A percentile compares a stretch with the other conserved stretches of the same genome.
Evolutionary conservation across 2,329 filamentous ascomycete species (phyloP).

Genomic region (Clonostachys byssicola): DNA sequence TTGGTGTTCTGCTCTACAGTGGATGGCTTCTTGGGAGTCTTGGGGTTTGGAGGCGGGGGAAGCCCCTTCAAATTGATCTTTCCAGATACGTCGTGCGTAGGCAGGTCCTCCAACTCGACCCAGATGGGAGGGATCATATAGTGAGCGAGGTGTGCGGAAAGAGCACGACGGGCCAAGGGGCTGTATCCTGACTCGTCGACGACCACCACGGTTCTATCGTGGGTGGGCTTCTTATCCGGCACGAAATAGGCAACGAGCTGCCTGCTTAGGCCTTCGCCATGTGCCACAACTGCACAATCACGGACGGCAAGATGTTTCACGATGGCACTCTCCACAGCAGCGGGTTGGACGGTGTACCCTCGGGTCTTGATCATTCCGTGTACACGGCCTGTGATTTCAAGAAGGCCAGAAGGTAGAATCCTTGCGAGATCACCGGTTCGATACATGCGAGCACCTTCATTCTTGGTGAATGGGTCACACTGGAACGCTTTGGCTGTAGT

Average conservation of each 20-base stretch:
- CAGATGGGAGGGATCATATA: constrained; percentile 82
- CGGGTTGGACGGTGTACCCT: constrained; percentile 74
- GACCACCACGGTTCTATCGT: constrained; percentile 55
- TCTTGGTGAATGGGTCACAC: constrained; percentile 57
- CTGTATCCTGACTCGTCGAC: constrained; percentile 71
- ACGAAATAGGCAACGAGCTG: constrained; percentile 77
- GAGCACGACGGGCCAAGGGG: constrained; percentile 59
- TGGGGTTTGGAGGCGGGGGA: constrained; percentile 57
- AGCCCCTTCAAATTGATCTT: constrained; percentile 72
- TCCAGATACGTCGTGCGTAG: constrained; percentile 74
- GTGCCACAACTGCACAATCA: constrained; percentile 67
- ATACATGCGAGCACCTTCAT: constrained; percentile 65
- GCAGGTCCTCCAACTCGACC: constrained; percentile 67
- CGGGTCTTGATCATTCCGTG: constrained; percentile 79
- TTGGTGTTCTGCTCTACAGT: constrained; percentile 54
- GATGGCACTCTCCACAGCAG: constrained; percentile 72
- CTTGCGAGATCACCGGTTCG: constrained; percentile 69
- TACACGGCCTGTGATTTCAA: constrained; percentile 74
- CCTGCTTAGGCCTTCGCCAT: constrained; percentile 71
- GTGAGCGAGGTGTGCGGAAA: constrained; percentile 66
- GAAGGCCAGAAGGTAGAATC: constrained; percentile 59
- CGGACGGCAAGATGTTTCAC: constrained; percentile 65
- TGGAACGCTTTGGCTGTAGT: constrained; percentile 71
- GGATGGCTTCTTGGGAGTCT: constrained; percentile 28
- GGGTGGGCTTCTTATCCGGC: constrained; percentile 54